A percentile compares a stretch with the other conserved stretches of the same genome.
Evolutionary conservation across 2,329 filamentous ascomycete species (phyloP).

Genomic region (Cladophialophora yegresii): DNA sequence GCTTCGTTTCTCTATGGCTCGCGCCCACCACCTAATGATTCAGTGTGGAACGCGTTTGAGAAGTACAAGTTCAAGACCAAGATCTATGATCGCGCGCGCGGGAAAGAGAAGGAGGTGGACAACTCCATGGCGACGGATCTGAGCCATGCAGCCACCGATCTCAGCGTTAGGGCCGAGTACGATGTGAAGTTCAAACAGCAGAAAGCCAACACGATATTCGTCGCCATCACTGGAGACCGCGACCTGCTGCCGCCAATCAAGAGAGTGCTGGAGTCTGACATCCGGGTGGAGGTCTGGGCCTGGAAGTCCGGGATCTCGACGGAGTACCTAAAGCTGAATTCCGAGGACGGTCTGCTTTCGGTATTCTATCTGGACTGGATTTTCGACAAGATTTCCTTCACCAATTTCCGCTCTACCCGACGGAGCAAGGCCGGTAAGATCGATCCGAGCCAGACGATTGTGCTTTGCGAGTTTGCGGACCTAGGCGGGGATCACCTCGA

Average conservation of each 20-base stretch:
- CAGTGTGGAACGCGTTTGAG: background rate
- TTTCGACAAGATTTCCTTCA: constrained; percentile 1
- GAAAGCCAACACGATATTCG: background rate
- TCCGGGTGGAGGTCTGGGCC: constrained; percentile 1
- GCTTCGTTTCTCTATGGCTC: constrained; percentile 3
- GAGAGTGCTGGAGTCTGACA: background rate
- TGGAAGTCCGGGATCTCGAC: background rate
- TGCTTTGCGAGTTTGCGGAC: constrained; percentile 1
- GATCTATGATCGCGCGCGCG: constrained; percentile 1
- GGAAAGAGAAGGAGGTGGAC: constrained; percentile 7
- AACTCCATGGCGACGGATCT: constrained; percentile 2
- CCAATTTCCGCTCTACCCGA: constrained; percentile 1
- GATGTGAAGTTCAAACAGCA: background rate
- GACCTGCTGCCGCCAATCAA: constrained; percentile 2
- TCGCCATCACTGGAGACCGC: constrained; percentile 3
- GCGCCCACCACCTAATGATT: background rate
- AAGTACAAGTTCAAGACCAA: background rate
- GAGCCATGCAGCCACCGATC: background rate
- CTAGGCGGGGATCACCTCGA: background rate
- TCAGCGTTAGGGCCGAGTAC: background rate
- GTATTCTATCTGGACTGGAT: background rate
- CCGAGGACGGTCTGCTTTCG: background rate
- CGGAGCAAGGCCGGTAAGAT: background rate
- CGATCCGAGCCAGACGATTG: background rate
- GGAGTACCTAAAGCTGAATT: background rate